Evolutionary conservation across 768 basidiomycete species (phyloP).

Genomic region (Trametes cingulata): DNA sequence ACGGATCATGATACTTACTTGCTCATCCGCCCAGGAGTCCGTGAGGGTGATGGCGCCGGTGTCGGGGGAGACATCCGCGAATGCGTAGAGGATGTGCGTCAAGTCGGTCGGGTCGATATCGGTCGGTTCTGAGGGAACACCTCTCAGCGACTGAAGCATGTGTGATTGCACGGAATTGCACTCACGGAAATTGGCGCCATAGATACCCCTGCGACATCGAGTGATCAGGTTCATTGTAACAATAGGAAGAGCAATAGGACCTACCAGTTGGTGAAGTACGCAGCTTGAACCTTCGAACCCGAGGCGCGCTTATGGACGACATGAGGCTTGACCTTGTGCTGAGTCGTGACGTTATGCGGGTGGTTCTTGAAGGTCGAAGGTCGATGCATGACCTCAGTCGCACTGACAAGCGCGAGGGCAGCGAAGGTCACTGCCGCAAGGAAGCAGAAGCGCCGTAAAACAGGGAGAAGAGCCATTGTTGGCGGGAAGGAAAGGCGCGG

Average conservation of each 20-base stretch:
- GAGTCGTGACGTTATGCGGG: conserved; percentile 35
- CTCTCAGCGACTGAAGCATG: not conserved
- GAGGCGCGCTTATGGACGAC: conserved; percentile 40
- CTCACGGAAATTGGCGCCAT: conserved; percentile 35
- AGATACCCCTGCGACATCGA: conserved; percentile 28
- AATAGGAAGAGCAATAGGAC: not conserved
- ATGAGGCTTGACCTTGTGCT: conserved; percentile 38
- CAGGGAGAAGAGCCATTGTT: conserved; percentile 21
- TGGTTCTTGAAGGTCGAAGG: conserved; percentile 48
- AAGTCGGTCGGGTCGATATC: conserved; percentile 59
- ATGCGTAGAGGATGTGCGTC: conserved; percentile 80
- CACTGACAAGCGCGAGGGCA: conserved; percentile 23
- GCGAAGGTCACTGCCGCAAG: conserved; percentile 20
- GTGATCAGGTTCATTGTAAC: not conserved
- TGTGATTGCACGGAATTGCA: not conserved
- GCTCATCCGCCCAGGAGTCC: conserved; percentile 73
- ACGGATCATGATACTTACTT: conserved; percentile 39
- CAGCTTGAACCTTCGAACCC: conserved; percentile 31
- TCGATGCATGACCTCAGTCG: conserved; percentile 55
- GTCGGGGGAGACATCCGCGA: conserved; percentile 67
- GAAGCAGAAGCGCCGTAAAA: conserved; percentile 15
- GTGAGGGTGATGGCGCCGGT: conserved; percentile 66
- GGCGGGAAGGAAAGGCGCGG: not conserved
- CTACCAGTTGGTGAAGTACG: conserved; percentile 60
- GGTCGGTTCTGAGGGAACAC: conserved; percentile 51